These are phyloP conservation scores for Salvia hispanica DNA, from an alignment of 257 asterid species.

Conservation along the genomic window DNA sequence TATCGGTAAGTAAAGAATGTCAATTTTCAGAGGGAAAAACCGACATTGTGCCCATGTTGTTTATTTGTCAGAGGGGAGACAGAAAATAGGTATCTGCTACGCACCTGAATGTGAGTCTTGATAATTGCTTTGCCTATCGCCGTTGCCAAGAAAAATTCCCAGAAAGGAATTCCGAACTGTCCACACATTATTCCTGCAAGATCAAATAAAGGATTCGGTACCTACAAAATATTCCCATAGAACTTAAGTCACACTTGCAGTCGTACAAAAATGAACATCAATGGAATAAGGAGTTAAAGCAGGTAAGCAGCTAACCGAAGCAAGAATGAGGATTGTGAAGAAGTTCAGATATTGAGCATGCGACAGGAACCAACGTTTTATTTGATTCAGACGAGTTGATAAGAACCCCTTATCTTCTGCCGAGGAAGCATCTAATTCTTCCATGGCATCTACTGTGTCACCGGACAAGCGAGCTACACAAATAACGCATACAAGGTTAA, in stretches of 20 bases:
- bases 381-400: constrained; percentile 44
- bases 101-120: constrained; percentile 91
- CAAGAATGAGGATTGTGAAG: constrained; percentile 71
- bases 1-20: background rate
- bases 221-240: constrained; percentile 47
- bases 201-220: constrained; percentile 93
- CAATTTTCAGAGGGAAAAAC: background rate
- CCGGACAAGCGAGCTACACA: constrained; percentile 72
- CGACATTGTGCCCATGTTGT: background rate
- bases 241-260: background rate
- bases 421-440: constrained; percentile 54
- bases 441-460: constrained; percentile 56
- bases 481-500: constrained; percentile 20
- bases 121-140: constrained; percentile 85
- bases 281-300: background rate
- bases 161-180: constrained; percentile 86
- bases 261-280: background rate
- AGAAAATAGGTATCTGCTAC: constrained; percentile 2
- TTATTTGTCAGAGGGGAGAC: background rate
- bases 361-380: constrained; percentile 69
- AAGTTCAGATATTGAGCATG: constrained; percentile 78
- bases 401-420: constrained; percentile 49
- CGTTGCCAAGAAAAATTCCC: constrained; percentile 87
- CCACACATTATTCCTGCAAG: constrained; percentile 98
- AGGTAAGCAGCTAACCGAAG: constrained; percentile 59